Base-by-base conservation (phyloP, 305 asterid species). In the Fraxinus baroniana region DNA sequence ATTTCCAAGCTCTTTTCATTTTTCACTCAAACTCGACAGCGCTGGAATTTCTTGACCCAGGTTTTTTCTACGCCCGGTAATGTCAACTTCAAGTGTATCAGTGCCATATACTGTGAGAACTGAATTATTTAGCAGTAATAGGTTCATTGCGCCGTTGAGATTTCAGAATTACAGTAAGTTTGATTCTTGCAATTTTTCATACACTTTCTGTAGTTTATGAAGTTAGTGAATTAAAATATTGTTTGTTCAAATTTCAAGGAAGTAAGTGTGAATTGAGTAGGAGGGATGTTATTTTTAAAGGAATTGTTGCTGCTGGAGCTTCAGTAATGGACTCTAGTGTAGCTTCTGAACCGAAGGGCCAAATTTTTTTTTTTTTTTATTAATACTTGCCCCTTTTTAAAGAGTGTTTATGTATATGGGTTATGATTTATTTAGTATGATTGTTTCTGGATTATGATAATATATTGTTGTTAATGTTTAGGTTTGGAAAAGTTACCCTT, bases 241-340 rank as follows among this genome's bases (percentile, higher is more conserved):
- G 28, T 7, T 1, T 9, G 5, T 76, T 52, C 76, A 76, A 70
- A 78, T 79, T 77, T 83, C 86, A 87, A 93, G 97, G 90, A 78
- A 93, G 88, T 79, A 91, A 88, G 46, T 92, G 98, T 74, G 90
- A 88, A 76, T 76, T 94, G 91, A 90, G 88, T 60, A 85, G 98
- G 83, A 93, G 97, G 76, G 91, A 81, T 81, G 87, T 95, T 82
- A 86, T 91, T 70, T 68, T 93, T 46, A 94, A 82, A 82, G 98
- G 99, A 74, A 86, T 93, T 86, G 94, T 88, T 75, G 92, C 94
- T 76, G 91, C 93, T 74, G 99, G 97, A 79, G 93, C 96, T 89
- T 90, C 97, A 13, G 89, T 84, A 22, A 83, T 89, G 87, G 86
- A 94, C 78, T 88, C 95, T 72, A 84, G 89, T 80, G 86, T 87